Evolutionary conservation across 768 basidiomycete genomes (phyloP), one percentile per base, ranked within the genome.

Genomic region (Butyriboletus loyo): DNA sequence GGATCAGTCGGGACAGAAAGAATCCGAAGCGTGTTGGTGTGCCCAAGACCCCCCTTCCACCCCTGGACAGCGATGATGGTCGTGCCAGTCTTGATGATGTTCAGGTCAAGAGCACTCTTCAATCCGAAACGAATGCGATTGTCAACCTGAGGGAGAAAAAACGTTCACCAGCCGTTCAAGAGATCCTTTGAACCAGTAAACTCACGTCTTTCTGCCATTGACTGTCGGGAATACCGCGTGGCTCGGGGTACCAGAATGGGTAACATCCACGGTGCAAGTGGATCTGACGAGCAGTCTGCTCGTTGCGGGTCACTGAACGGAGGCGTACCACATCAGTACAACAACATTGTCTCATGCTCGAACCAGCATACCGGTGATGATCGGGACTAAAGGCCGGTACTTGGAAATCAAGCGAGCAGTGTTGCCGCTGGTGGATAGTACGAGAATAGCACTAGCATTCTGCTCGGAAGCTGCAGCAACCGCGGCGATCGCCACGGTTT

Each of bases 121-220:
- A 98, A 79, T 53, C 95, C 93, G 64, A 85, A 95, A 54, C 92
- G 85, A 66, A 89, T 88, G 58, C 90, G 89, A 70, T 92, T 92
- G 74, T 92, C 89, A 54, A 91, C 88, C 88, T 90, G 59, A 31
- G 19, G 56, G 40, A n/a, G 38, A 36, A 39, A 28, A 22, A 40
- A 53, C 50, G 9, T 43, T 66, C 7, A 59, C 53, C 48, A 30
- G 56, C 37, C 8, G 43, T 38, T 27, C 30, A 48, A 52, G 42
- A 38, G 31, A 24, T 41, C 34, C 7, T 39, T 34, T 14, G 35
- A 3, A 42, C 46, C 7, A 21, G 6, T n/a, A 3, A 19, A 57
- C 89, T 72, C 67, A 95, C 96, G 72, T 99, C 97, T 37, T 82
- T 92, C 77, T 99, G 97, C 97, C 97, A 99, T 72, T 96, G 93